Conservation (phyloP, 139 green algal genomes). For the Tetraselmis striata region DNA sequence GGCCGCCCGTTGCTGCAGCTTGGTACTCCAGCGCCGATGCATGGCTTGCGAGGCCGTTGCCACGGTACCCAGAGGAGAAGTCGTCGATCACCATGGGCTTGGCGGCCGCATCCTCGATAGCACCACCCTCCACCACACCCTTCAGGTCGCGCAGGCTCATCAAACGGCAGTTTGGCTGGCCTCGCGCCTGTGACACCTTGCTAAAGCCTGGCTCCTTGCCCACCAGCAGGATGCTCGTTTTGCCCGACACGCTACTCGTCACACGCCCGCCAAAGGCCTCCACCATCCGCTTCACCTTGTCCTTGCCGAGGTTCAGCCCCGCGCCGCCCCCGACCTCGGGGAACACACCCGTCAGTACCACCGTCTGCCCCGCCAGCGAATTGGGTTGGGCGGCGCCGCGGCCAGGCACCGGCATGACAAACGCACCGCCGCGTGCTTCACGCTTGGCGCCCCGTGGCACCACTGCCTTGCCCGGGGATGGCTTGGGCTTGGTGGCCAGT, state of each 20-base stretch:
- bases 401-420: constrained; percentile 17
- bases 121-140: not conserved
- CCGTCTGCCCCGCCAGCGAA: constrained; percentile 18
- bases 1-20: too few relatives aligned
- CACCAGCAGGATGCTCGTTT: constrained; percentile 31
- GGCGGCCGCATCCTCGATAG: not conserved
- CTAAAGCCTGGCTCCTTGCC: not conserved
- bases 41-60: not conserved
- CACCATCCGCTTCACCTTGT: constrained; percentile 19
- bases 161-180: not conserved
- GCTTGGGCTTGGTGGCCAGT: too few relatives aligned
- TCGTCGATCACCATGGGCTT: not conserved
- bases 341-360: constrained; percentile 32
- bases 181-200: not conserved
- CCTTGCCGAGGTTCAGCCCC: constrained; percentile 27
- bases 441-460: too few relatives aligned
- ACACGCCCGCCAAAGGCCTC: constrained; percentile 25
- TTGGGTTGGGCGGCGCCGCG: not conserved
- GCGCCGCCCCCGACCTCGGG: constrained; percentile 23
- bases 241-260: constrained; percentile 17
- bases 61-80: not conserved
- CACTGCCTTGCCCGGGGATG: too few relatives aligned
- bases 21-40: too few relatives aligned
- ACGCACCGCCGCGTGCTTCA: too few relatives aligned
- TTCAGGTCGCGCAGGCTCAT: not conserved